These are phyloP conservation scores for Leptographium galeiforme DNA, from an alignment of 2,329 filamentous ascomycete genomes.

Conservation along the genomic window DNA sequence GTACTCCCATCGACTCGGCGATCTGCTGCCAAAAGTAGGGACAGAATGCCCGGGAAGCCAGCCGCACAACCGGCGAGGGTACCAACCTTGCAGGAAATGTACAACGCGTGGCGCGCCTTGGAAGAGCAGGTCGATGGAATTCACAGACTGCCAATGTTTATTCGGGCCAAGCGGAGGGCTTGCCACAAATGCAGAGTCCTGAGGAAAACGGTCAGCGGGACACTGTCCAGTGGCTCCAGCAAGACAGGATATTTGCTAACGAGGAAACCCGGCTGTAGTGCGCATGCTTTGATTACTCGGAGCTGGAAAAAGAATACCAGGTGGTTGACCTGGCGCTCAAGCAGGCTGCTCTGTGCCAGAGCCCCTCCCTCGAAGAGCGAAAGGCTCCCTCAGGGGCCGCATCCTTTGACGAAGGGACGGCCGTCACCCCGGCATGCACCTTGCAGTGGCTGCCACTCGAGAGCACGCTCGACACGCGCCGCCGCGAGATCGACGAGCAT, in stretches of 20 bases:
- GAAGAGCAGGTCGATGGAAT: slow-evolving; percentile 7
- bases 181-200: slow-evolving; percentile 10
- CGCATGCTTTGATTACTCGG: slow-evolving; percentile 9
- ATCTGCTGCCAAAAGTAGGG: neutral
- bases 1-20: neutral
- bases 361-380: neutral
- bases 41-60: neutral
- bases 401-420: neutral
- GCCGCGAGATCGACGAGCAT: slow-evolving; percentile 1
- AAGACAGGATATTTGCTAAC: neutral
- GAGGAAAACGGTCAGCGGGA: neutral
- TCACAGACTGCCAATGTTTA: slow-evolving; percentile 8
- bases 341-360: neutral
- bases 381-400: neutral
- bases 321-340: slow-evolving; percentile 2
- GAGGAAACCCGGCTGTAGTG: slow-evolving; percentile 4
- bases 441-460: neutral
- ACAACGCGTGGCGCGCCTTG: slow-evolving; percentile 11
- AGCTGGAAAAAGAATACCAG: slow-evolving; percentile 6
- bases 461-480: neutral
- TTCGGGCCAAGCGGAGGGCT: slow-evolving; percentile 5
- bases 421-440: neutral
- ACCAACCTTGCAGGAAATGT: slow-evolving; percentile 11
- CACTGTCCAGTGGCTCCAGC: neutral
- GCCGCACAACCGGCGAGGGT: neutral